These are phyloP conservation scores for Nigrograna mackinnonii DNA, from an alignment of 2,329 filamentous ascomycete species.

Conservation along the genomic window DNA sequence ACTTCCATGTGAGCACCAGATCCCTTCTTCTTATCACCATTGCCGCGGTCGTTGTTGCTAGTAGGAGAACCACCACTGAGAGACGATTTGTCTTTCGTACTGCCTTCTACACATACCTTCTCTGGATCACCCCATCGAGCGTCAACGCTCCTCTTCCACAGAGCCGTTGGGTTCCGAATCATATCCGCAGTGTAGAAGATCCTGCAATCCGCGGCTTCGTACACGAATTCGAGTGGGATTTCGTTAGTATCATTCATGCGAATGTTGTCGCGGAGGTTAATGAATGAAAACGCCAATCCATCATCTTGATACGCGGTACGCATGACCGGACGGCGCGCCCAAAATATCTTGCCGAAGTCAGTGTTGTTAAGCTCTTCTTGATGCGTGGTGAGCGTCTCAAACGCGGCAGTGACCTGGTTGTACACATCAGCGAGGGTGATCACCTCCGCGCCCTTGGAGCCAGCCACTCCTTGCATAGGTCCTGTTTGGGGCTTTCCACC, in stretches of 20 bases:
- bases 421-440: conserved; percentile 13
- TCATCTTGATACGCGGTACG: conserved; percentile 9
- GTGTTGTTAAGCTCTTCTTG: conserved; percentile 15
- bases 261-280: conserved; percentile 29
- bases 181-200: conserved; percentile 61
- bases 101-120: conserved; percentile 20
- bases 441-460: conserved; percentile 41
- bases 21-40: too few relatives aligned
- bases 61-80: conserved; percentile 21
- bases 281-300: conserved; percentile 8
- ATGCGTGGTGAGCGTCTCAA: conserved; percentile 2
- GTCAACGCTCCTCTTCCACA: conserved; percentile 50
- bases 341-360: conserved; percentile 13
- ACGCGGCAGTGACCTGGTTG: neutral
- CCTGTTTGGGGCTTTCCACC: conserved; percentile 40
- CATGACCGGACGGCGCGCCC: conserved; percentile 12
- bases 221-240: conserved; percentile 59
- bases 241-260: conserved; percentile 26
- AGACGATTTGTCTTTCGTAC: conserved; percentile 12
- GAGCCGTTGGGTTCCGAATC: conserved; percentile 48
- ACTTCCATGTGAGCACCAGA: too few relatives aligned
- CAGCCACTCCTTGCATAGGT: conserved; percentile 44
- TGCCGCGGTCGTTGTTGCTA: too few relatives aligned
- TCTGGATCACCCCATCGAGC: conserved; percentile 16
- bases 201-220: conserved; percentile 63